Percentiles rank a stretch among this genome's conserved stretches.
phyloP scores from a whole-genome alignment of 2,329 filamentous ascomycete genomes.

The Mycocentrospora acerina region DNA sequence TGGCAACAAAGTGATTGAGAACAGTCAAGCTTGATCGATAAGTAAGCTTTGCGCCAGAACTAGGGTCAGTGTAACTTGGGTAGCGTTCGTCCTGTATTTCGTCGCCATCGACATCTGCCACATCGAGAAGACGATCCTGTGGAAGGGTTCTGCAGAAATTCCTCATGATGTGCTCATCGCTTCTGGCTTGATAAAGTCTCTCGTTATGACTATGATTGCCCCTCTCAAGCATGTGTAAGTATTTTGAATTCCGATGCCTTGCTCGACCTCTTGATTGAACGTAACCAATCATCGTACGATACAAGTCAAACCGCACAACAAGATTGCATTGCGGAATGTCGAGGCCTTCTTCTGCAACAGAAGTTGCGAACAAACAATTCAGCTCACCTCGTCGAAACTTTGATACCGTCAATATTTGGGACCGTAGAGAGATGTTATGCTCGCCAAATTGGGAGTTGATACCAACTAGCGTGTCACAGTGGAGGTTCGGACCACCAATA shows the following conservation, averaged over 20 bases:
- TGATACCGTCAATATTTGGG: constrained; percentile 73
- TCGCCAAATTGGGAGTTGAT: constrained; percentile 56
- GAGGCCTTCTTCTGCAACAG: constrained; percentile 66
- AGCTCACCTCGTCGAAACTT: constrained; percentile 61
- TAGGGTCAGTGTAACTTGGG: constrained; percentile 60
- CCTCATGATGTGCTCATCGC: constrained; percentile 64
- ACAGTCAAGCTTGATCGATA: constrained; percentile 72
- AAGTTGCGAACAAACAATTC: constrained; percentile 65
- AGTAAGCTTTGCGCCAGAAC: constrained; percentile 75
- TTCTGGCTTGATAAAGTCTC: constrained; percentile 60
- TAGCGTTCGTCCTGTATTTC: constrained; percentile 54
- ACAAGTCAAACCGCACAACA: constrained; percentile 80
- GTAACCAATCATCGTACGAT: constrained; percentile 88
- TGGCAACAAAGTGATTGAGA: constrained; percentile 72
- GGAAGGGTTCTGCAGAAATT: constrained; percentile 75
- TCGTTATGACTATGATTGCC: constrained; percentile 64
- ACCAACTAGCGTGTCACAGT: constrained; percentile 66
- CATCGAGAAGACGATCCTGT: constrained; percentile 66
- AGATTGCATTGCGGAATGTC: constrained; percentile 68
- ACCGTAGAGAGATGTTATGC: constrained; percentile 66
- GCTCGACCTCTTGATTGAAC: constrained; percentile 90
- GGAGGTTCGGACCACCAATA: constrained; percentile 61
- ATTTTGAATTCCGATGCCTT: constrained; percentile 73
- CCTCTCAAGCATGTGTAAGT: constrained; percentile 79
- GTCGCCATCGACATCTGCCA: constrained; percentile 56